Percentiles rank a stretch among this genome's conserved stretches.
phyloP scores from a whole-genome alignment of 2,329 filamentous ascomycete genomes.

The Sclerotiophoma versabilis region DNA sequence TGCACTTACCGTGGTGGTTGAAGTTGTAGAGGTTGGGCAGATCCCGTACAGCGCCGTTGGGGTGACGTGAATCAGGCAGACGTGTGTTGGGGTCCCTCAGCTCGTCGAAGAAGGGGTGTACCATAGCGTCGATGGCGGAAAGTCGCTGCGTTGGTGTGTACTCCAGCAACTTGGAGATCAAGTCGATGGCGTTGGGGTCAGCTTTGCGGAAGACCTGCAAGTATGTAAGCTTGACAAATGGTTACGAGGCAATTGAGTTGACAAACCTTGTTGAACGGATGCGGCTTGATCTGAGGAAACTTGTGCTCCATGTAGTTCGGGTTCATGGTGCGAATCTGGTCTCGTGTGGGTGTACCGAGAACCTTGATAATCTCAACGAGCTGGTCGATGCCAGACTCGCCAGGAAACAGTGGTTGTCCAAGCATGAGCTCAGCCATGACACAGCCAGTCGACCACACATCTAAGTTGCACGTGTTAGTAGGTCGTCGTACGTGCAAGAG shows the following conservation, averaged over 20 bases:
- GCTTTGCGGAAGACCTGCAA: conserved; percentile 91
- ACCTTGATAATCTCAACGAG: conserved; percentile 99
- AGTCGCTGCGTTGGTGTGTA: conserved; percentile 97
- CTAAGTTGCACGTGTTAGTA: conserved; percentile 58
- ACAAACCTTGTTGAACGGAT: conserved; percentile 90
- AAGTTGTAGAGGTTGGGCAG: conserved; percentile 93
- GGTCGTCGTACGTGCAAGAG: conserved; percentile 7
- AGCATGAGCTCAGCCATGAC: conserved; percentile 99
- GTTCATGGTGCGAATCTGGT: conserved; percentile 99
- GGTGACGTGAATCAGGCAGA: conserved; percentile 92
- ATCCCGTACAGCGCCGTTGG: conserved; percentile 79
- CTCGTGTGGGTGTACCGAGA: conserved; percentile 90
- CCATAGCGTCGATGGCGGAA: conserved; percentile 93
- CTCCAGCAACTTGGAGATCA: conserved; percentile 92
- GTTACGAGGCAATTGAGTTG: neutral
- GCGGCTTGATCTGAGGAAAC: conserved; percentile 99
- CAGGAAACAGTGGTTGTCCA: conserved; percentile 95
- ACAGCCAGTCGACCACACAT: conserved; percentile 99
- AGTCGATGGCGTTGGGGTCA: conserved; percentile 87
- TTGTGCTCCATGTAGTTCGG: conserved; percentile 99
- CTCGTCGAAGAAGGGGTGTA: conserved; percentile 98
- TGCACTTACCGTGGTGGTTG: conserved; percentile 80
- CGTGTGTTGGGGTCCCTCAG: conserved; percentile 89
- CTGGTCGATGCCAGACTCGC: conserved; percentile 98
- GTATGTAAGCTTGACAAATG: conserved; percentile 11